phyloP scores from a whole-genome alignment of 371 early-diverging fungal species.

The Fennellomyces sp. region DNA sequence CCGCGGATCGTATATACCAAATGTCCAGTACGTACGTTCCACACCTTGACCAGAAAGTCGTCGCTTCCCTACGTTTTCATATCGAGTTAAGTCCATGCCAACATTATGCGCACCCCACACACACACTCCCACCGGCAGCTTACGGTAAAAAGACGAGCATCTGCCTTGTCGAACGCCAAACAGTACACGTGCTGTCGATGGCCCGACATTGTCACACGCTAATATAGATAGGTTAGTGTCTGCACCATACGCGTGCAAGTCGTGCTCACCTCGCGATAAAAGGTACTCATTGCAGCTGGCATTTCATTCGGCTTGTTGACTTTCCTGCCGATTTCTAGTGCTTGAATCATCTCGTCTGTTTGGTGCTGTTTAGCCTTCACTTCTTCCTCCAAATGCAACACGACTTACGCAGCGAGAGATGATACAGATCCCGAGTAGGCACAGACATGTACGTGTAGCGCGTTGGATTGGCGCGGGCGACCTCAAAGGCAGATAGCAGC shows the following conservation, averaged over 20 bases:
- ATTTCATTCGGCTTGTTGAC: slow-evolving; percentile 22
- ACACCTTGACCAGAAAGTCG: slow-evolving; percentile 85
- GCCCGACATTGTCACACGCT: slow-evolving; percentile 73
- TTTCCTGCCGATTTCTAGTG: slow-evolving; percentile 31
- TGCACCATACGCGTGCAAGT: too few relatives aligned
- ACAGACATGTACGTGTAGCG: slow-evolving; percentile 1
- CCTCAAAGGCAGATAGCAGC: slow-evolving; percentile 40
- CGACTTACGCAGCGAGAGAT: background rate
- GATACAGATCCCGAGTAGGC: slow-evolving; percentile 1
- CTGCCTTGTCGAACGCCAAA: slow-evolving; percentile 75
- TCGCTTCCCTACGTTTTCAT: slow-evolving; percentile 69
- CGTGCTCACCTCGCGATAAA: slow-evolving; percentile 39
- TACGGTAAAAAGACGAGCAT: slow-evolving; percentile 73
- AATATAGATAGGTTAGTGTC: slow-evolving; percentile 28
- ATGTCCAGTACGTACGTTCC: slow-evolving; percentile 84
- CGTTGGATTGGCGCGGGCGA: background rate
- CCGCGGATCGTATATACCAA: slow-evolving; percentile 84
- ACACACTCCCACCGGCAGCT: background rate
- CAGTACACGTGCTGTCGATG: slow-evolving; percentile 79
- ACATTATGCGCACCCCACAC: too few relatives aligned
- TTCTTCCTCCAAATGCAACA: background rate
- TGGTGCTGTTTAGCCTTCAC: background rate
- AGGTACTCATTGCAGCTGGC: slow-evolving; percentile 28
- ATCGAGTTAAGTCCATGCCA: too few relatives aligned
- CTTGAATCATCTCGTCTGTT: slow-evolving; percentile 36